Conservation (phyloP, 768 basidiomycete species). For the Cystofilobasidium bisporidii region DNA sequence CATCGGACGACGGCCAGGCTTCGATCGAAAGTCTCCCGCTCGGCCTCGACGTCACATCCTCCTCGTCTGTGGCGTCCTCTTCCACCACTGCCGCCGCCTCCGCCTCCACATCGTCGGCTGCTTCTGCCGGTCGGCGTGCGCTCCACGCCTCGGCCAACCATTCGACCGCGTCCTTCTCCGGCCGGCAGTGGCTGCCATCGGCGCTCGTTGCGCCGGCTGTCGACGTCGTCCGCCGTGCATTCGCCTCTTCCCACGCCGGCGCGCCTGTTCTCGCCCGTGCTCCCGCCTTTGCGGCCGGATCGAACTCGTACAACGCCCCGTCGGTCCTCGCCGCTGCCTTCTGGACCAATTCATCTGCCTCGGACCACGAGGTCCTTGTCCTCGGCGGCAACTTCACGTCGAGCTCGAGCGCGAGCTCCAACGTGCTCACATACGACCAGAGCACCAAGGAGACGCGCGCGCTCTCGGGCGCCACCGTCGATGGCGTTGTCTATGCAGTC, state of each 20-base stretch:
- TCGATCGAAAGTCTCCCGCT: slow-evolving; percentile 54
- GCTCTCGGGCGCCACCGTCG: slow-evolving; percentile 54
- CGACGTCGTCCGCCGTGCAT: slow-evolving; percentile 18
- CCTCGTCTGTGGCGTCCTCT: slow-evolving; percentile 35
- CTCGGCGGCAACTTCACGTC: slow-evolving; percentile 83
- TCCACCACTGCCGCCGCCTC: slow-evolving; percentile 31
- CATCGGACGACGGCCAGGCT: slow-evolving; percentile 56
- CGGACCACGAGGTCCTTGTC: slow-evolving; percentile 55
- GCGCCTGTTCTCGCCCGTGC: slow-evolving; percentile 43
- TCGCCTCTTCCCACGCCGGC: slow-evolving; percentile 40
- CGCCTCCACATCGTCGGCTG: slow-evolving; percentile 33
- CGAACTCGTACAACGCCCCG: slow-evolving; percentile 52
- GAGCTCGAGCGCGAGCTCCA: slow-evolving; percentile 41
- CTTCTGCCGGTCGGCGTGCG: slow-evolving; percentile 41
- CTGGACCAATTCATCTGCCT: slow-evolving; percentile 65
- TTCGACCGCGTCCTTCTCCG: background rate
- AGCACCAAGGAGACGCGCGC: slow-evolving; percentile 45
- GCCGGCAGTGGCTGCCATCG: slow-evolving; percentile 39
- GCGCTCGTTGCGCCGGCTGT: background rate
- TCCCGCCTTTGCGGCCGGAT: slow-evolving; percentile 50
- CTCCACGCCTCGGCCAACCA: slow-evolving; percentile 40
- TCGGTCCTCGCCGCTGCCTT: slow-evolving; percentile 77
- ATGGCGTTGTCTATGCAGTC: slow-evolving; percentile 68
- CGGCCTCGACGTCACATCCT: slow-evolving; percentile 46
- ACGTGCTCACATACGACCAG: slow-evolving; percentile 63